A percentile compares a stretch with the other conserved stretches of the same genome.
Conservation (phyloP, 805 yeast genomes). For the Isabelozyma pseudorhagii region DNA sequence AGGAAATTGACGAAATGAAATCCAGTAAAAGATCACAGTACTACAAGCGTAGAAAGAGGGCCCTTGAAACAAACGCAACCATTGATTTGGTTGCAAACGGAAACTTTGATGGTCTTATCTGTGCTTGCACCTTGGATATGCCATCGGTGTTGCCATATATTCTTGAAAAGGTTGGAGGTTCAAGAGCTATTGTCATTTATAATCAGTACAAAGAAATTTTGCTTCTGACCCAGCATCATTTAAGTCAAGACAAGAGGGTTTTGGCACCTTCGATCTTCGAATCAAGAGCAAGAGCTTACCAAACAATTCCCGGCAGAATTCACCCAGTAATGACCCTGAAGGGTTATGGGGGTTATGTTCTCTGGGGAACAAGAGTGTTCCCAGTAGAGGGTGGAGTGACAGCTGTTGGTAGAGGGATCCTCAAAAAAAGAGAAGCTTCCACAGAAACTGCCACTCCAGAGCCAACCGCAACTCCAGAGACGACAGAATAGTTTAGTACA, state of each 20-base stretch:
- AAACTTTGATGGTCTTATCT: constrained; percentile 71
- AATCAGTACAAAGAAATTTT: constrained; percentile 77
- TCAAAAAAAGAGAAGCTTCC: constrained; percentile 31
- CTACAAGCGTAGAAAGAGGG: constrained; percentile 59
- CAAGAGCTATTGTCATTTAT: constrained; percentile 82
- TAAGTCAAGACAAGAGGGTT: constrained; percentile 64
- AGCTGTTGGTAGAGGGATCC: constrained; percentile 66
- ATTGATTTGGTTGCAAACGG: constrained; percentile 49
- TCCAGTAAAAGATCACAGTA: constrained; percentile 64
- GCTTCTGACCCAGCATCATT: constrained; percentile 67
- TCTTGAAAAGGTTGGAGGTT: constrained; percentile 70
- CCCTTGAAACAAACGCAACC: constrained; percentile 45
- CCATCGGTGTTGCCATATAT: constrained; percentile 61
- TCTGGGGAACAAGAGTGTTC: constrained; percentile 74
- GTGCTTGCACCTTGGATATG: constrained; percentile 70
- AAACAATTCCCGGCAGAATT: constrained; percentile 88
- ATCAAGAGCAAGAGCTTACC: constrained; percentile 80
- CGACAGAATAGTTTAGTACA: no score
- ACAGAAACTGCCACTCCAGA: neutral
- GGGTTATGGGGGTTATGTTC: constrained; percentile 87
- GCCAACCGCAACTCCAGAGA: neutral
- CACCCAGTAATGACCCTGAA: constrained; percentile 95
- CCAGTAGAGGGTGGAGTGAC: constrained; percentile 58
- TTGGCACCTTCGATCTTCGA: constrained; percentile 83
- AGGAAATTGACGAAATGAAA: constrained; percentile 53